phyloP scores from a whole-genome alignment of 257 asterid species.

The Buddleja alternifolia region DNA sequence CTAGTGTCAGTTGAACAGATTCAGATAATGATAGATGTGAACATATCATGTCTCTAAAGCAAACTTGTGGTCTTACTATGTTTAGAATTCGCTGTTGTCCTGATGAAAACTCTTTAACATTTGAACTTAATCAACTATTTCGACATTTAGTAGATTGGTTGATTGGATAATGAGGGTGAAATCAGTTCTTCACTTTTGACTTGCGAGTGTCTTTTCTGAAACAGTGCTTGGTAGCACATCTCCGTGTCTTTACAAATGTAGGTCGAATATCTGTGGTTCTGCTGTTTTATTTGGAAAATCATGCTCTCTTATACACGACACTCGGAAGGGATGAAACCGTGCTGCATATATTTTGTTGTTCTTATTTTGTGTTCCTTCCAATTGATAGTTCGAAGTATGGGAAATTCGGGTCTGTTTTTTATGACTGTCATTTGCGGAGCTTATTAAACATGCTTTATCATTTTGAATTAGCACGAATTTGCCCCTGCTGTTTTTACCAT shows the following conservation, averaged over 20 bases:
- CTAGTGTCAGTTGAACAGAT: neutral
- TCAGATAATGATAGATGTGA: neutral
- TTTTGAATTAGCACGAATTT: conserved; percentile 3
- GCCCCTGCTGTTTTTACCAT: neutral
- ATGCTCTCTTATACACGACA: conserved; percentile 11
- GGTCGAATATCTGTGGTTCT: neutral
- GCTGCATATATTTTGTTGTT: conserved; percentile 5
- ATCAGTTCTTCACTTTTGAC: neutral
- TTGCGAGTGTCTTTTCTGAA: neutral
- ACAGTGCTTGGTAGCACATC: neutral
- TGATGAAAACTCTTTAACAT: neutral
- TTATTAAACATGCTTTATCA: neutral
- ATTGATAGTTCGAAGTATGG: neutral
- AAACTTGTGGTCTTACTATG: neutral
- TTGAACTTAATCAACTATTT: neutral
- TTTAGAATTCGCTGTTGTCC: neutral
- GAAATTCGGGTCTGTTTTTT: conserved; percentile 2
- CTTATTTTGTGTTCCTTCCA: conserved; percentile 3
- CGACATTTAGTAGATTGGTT: neutral
- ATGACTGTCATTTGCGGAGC: neutral
- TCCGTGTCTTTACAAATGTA: neutral
- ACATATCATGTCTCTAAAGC: conserved; percentile 1
- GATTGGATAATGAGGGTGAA: conserved; percentile 1
- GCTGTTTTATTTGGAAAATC: conserved; percentile 8
- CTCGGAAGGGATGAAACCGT: conserved; percentile 14